Conservation (phyloP, 345 rosid species). For the Dimocarpus longan region DNA sequence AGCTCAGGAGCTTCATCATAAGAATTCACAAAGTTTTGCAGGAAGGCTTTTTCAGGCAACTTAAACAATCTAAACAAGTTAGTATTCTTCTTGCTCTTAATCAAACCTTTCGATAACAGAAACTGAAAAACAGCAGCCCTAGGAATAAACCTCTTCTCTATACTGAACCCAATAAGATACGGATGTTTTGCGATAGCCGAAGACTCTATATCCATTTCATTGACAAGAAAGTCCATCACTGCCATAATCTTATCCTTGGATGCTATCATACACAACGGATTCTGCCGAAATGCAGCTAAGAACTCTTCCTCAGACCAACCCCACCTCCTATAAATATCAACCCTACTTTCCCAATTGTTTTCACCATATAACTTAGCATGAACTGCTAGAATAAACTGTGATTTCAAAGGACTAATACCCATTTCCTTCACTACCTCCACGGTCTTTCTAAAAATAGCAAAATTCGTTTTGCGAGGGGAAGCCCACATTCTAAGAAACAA, state of each 20-base stretch:
- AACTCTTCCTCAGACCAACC: slow-evolving; percentile 33
- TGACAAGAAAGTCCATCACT: slow-evolving; percentile 28
- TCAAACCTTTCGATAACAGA: slow-evolving; percentile 26
- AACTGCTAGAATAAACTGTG: slow-evolving; percentile 24
- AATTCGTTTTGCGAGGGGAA: too few relatives aligned
- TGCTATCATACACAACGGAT: slow-evolving; percentile 5
- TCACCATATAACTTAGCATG: background rate
- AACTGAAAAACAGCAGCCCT: slow-evolving; percentile 25
- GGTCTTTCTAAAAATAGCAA: too few relatives aligned
- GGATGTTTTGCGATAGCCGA: slow-evolving; percentile 17
- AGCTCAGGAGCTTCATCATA: slow-evolving; percentile 16
- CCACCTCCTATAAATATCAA: slow-evolving; percentile 30
- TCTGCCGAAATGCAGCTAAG: slow-evolving; percentile 15
- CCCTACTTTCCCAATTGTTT: slow-evolving; percentile 26
- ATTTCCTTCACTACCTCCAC: slow-evolving; percentile 10
- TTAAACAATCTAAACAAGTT: background rate
- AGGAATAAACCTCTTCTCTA: slow-evolving; percentile 37
- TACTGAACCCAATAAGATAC: slow-evolving; percentile 5
- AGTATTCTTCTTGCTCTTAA: slow-evolving; percentile 5
- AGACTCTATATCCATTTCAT: slow-evolving; percentile 28
- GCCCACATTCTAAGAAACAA: slow-evolving; percentile 13
- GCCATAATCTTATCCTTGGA: slow-evolving; percentile 23
- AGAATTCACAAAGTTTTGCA: slow-evolving; percentile 19
- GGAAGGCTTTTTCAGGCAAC: slow-evolving; percentile 3
- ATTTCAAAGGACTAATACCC: slow-evolving; percentile 26